Base-by-base conservation (phyloP, 306 rosid species). In the Inga oerstediana region DNA sequence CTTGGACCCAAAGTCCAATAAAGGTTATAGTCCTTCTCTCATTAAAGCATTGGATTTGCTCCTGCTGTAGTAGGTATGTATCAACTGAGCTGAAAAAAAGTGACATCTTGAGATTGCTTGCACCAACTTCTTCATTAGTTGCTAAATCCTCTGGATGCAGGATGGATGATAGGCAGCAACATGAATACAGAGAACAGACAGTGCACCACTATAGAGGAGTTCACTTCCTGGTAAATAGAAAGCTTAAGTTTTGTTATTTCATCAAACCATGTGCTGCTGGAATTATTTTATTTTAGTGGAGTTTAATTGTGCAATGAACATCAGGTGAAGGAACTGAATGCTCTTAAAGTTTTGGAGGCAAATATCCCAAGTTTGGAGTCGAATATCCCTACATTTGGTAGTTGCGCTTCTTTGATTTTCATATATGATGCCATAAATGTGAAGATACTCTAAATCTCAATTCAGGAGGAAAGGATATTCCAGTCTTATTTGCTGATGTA, bases 301-400 rank as follows among this genome's bases (percentile, higher is more conserved):
- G 72, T 66, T 10, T 54, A 79, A 46, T 74, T 73, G 24, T 90
- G 91, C 92, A 91, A 93, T 91, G 95, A 86, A 41, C 92, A 90
- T 85, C 95, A 89, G 69, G 86, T 77, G 32, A 91, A 91, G 86
- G 95, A 91, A 86, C 91, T 91, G 24, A 90, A 91, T 82, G 95
- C 93, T 69, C 79, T 44, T 37, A 39, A 39, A 39, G 8, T 39
- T 39, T 39, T 39, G 41, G 41, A 39, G 41, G 41, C 41, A 39
- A 39, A 39, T 6, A 39, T 39, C 41, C 41, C 41, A 39, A 39
- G 5, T 5, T 39, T 39, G 41, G 41, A 6, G 8, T 39, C 0
- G 41, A 39, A 39, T 39, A 39, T 6, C 41, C 41, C 41, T 5
- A 5, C 41, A 39, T 39, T 39, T 39, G 41, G 41, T 39, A 0